Conservation (phyloP, 805 yeast genomes). For the Cyberlindnera saturnus region DNA sequence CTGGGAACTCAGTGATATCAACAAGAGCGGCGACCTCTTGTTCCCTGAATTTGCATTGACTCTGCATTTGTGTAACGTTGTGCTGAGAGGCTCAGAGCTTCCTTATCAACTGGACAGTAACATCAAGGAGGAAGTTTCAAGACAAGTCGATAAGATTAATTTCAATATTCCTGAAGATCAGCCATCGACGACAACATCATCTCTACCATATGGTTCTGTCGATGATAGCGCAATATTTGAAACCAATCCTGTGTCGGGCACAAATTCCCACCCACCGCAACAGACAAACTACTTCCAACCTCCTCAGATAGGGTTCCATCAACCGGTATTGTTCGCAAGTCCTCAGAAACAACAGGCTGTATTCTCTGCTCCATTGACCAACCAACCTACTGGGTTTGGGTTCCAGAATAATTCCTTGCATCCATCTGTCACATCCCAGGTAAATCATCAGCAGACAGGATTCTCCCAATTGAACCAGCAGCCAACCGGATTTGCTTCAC, state of each 20-base stretch:
- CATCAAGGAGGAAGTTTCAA: conserved; percentile 74
- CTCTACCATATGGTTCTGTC: neutral
- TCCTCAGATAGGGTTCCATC: conserved; percentile 7
- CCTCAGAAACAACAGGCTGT: conserved; percentile 13
- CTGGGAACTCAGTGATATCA: conserved; percentile 88
- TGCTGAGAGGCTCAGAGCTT: conserved; percentile 68
- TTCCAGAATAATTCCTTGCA: conserved; percentile 14
- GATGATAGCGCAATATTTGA: conserved; percentile 17
- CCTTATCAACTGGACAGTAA: conserved; percentile 68
- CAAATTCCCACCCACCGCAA: conserved; percentile 7
- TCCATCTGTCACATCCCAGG: conserved; percentile 16
- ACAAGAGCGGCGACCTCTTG: conserved; percentile 73
- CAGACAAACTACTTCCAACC: conserved; percentile 1
- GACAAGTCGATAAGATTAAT: conserved; percentile 82
- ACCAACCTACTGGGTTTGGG: conserved; percentile 24
- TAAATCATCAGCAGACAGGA: conserved; percentile 11
- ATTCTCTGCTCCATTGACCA: conserved; percentile 4
- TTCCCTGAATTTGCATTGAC: conserved; percentile 95
- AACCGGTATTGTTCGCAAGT: conserved; percentile 11
- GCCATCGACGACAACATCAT: conserved; percentile 1
- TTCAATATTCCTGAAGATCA: conserved; percentile 60
- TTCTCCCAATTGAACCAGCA: conserved; percentile 8
- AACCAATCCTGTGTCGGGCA: conserved; percentile 26
- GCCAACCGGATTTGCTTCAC: conserved; percentile 7
- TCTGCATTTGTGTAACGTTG: conserved; percentile 75